Percentiles rank a stretch among this genome's conserved stretches.
These are phyloP conservation scores for Leucaena leucocephala DNA, from an alignment of 306 rosid genomes.

Conservation along the genomic window DNA sequence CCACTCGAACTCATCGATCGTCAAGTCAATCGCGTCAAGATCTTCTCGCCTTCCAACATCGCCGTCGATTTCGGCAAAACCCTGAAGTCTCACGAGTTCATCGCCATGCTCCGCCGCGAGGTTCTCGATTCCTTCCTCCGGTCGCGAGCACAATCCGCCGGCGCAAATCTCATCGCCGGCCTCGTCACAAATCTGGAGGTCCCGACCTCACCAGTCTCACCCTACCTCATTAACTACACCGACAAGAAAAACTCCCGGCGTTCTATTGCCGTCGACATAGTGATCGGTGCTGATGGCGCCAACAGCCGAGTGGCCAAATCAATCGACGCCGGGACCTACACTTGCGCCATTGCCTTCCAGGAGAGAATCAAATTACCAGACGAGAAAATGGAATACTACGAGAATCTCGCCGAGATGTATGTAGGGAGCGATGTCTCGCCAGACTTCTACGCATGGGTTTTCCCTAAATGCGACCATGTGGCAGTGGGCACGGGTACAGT, in stretches of 20 bases:
- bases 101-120: conserved; percentile 94
- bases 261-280: conserved; percentile 73
- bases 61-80: conserved; percentile 88
- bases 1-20: conserved; percentile 82
- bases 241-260: conserved; percentile 35
- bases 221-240: conserved; percentile 69
- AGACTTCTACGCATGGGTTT: conserved; percentile 93
- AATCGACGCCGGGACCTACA: conserved; percentile 72
- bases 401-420: conserved; percentile 85
- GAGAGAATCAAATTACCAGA: conserved; percentile 76
- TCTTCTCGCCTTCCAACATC: conserved; percentile 90
- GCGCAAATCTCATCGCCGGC: conserved; percentile 64
- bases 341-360: conserved; percentile 85
- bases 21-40: conserved; percentile 68
- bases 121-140: conserved; percentile 88
- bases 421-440: conserved; percentile 88
- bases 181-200: conserved; percentile 65
- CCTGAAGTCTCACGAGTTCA: conserved; percentile 68
- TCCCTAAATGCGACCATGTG: conserved; percentile 94
- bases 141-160: conserved; percentile 65
- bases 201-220: conserved; percentile 47
- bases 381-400: conserved; percentile 77
- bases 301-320: conserved; percentile 82
- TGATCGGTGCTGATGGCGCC: conserved; percentile 88
- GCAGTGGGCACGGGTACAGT: conserved; percentile 95